Evolutionary conservation across 495 filamentous ascomycete genomes (phyloP).

Genomic region (Xylaria bambusicola): DNA sequence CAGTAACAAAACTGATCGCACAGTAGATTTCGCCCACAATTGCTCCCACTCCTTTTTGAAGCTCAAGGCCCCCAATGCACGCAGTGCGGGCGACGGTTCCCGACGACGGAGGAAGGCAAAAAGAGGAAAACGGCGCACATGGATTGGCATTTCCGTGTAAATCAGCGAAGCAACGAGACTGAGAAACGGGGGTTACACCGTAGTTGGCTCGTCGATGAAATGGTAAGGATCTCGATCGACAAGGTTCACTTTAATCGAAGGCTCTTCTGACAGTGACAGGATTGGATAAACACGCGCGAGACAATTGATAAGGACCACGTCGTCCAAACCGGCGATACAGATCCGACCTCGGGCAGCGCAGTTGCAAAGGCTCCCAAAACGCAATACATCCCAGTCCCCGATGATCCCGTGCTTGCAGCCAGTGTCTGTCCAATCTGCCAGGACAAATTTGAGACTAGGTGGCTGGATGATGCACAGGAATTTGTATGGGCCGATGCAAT

Average conservation of each 20-base stretch:
- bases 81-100: slow-evolving; percentile 88
- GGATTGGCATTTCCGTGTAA: slow-evolving; percentile 97
- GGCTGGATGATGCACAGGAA: slow-evolving; percentile 89
- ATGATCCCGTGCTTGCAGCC: slow-evolving; percentile 68
- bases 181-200: slow-evolving; percentile 81
- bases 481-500: slow-evolving; percentile 96
- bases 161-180: slow-evolving; percentile 81
- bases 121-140: slow-evolving; percentile 88
- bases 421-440: slow-evolving; percentile 89
- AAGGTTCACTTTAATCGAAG: background rate
- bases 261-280: slow-evolving; percentile 46
- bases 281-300: slow-evolving; percentile 87
- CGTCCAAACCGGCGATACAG: slow-evolving; percentile 32
- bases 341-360: slow-evolving; percentile 19
- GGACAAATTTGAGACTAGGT: slow-evolving; percentile 85
- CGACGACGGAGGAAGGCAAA: slow-evolving; percentile 71
- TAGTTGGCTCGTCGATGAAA: slow-evolving; percentile 90
- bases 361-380: slow-evolving; percentile 53
- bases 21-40: slow-evolving; percentile 69
- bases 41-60: slow-evolving; percentile 75
- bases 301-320: slow-evolving; percentile 63
- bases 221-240: slow-evolving; percentile 58
- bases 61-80: slow-evolving; percentile 79
- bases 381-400: slow-evolving; percentile 80
- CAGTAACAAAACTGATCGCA: slow-evolving; percentile 23